Base-by-base conservation (phyloP, 2,329 filamentous ascomycete genomes). In the Xylariaceae sp. region DNA sequence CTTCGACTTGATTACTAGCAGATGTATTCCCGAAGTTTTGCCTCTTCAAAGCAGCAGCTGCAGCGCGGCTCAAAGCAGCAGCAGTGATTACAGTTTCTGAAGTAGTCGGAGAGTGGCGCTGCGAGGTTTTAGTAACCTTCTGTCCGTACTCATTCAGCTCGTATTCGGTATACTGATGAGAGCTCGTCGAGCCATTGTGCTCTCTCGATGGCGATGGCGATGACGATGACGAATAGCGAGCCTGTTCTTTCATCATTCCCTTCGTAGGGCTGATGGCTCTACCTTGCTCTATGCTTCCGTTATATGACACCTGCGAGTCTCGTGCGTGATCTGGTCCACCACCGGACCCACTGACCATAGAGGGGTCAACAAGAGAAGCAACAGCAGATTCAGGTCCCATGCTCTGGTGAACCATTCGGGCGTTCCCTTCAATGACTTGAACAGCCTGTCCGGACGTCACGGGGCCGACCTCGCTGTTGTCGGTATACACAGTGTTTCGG, bases 351-450 rank as follows among this genome's bases (percentile, higher is more conserved):
- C 75, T 92, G 56, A 96, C 71, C 10, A 88, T 83, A 1, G 91
- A 95, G 55, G 82, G 82, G 3, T 84, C 82, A 13, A 84, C 72
- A 73, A 82, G 77, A 0, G 91, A 97, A 6, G 93, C 93, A 9
- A 97, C 92, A 8, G 89, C 89, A 11, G 92, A 97, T 73, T 97
- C 92, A 0, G 96, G 86, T 1, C 83, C 90, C 39, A 86, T 71
- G 1, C 84, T 85, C 1, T 84, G 86, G 66, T 92, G 86, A 2
- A 95, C 82, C 69, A 91, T 88, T 65, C 90, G 82, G 1, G 91
- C 88, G 66, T 90, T 96, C 9, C 86, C 86, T 48, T 83, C 88
- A 51, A 91, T 76, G 17, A 83, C 84, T 35, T 83, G 84, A 30
- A 96, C 85, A 58, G 89, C 84, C 66, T 90, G 88, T 37, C 86